phyloP scores from a whole-genome alignment of 2,329 filamentous ascomycete genomes.

The Penicillium sp. region DNA sequence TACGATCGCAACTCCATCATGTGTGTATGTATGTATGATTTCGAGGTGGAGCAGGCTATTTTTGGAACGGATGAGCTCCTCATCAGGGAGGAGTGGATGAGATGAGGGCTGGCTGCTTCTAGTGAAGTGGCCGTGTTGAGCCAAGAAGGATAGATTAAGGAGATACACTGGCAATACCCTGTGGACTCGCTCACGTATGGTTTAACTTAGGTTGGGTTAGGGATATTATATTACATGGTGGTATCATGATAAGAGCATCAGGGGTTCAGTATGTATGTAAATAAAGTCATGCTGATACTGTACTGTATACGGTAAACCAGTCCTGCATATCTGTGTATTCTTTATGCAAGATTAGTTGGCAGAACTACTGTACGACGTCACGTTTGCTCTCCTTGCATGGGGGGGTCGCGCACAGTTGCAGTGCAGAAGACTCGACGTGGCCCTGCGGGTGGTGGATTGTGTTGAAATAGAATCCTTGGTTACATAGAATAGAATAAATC shows the following conservation, averaged over 20 bases:
- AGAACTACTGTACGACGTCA: constrained; percentile 2
- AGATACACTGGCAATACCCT: too few relatives aligned
- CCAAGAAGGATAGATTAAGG: background rate
- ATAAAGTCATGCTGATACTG: too few relatives aligned
- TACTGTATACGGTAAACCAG: too few relatives aligned
- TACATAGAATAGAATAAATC: background rate
- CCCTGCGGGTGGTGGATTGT: background rate
- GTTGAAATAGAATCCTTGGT: background rate
- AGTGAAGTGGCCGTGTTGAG: background rate
- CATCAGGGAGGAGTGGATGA: background rate
- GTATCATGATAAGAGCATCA: too few relatives aligned
- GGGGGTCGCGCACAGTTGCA: background rate
- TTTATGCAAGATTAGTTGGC: too few relatives aligned
- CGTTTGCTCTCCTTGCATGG: background rate
- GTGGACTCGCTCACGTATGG: too few relatives aligned
- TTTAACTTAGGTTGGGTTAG: too few relatives aligned
- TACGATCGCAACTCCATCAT: background rate
- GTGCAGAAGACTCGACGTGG: background rate
- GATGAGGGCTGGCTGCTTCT: background rate
- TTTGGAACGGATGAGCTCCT: constrained; percentile 10
- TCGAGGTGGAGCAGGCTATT: constrained; percentile 13
- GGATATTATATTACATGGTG: too few relatives aligned
- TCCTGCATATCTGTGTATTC: too few relatives aligned
- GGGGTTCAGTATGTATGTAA: too few relatives aligned
- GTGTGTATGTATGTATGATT: too few relatives aligned